phyloP scores from a whole-genome alignment of 805 yeast species.

The Candida cerambycidarum region DNA sequence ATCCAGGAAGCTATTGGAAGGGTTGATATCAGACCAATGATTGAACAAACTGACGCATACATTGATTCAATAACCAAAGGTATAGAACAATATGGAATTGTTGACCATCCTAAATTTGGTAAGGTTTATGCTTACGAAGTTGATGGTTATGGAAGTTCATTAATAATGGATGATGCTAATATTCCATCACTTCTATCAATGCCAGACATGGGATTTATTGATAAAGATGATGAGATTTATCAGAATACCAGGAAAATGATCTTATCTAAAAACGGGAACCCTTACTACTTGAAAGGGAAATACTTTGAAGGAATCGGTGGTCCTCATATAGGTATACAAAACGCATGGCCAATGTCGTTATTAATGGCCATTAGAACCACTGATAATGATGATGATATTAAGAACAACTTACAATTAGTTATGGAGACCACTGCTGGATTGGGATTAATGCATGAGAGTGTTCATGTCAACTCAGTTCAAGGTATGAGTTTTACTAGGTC shows the following conservation, averaged over 20 bases:
- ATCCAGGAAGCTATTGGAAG: background rate
- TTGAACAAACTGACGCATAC: conserved; percentile 25
- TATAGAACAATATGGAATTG: conserved; percentile 60
- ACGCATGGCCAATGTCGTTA: conserved; percentile 93
- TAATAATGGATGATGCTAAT: conserved; percentile 89
- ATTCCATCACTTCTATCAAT: conserved; percentile 77
- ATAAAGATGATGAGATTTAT: conserved; percentile 55
- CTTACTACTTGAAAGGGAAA: conserved; percentile 66
- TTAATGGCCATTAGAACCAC: conserved; percentile 72
- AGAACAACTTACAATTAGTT: conserved; percentile 44
- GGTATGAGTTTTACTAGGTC: conserved; percentile 66
- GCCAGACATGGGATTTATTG: conserved; percentile 73
- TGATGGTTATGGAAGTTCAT: conserved; percentile 77
- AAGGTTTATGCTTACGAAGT: conserved; percentile 84
- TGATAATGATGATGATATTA: conserved; percentile 68
- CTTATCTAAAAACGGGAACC: conserved; percentile 67
- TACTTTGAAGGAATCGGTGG: conserved; percentile 82
- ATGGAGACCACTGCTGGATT: conserved; percentile 66
- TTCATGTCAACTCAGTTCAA: conserved; percentile 55
- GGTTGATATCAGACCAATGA: conserved; percentile 9
- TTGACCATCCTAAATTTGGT: conserved; percentile 70
- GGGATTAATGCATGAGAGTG: conserved; percentile 84
- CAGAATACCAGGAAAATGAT: conserved; percentile 80
- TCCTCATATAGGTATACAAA: conserved; percentile 77
- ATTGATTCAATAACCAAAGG: conserved; percentile 51